Conservation (phyloP, 257 asterid genomes). For the Penstemon davidsonii region DNA sequence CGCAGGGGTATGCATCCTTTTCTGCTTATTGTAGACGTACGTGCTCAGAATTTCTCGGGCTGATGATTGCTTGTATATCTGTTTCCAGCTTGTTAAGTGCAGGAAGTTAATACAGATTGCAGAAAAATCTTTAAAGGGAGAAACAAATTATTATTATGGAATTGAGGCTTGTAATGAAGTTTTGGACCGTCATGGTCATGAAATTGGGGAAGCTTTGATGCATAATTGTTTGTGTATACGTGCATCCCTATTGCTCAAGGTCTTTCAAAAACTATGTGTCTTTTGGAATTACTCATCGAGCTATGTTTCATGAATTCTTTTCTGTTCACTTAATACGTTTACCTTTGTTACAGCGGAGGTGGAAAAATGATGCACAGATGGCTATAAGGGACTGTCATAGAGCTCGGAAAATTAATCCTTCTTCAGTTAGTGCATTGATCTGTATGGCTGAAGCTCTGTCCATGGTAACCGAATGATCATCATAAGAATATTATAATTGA, state of each 20-base stretch:
- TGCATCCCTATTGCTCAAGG: conserved; percentile 92
- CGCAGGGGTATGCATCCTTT: conserved; percentile 50
- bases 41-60: conserved; percentile 21
- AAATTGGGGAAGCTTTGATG: conserved; percentile 60
- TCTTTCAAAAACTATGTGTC: conserved; percentile 26
- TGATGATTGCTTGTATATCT: conserved; percentile 28
- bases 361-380: conserved; percentile 88
- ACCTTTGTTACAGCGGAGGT: conserved; percentile 57
- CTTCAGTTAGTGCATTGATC: conserved; percentile 70
- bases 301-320: conserved; percentile 14
- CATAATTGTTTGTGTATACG: conserved; percentile 85
- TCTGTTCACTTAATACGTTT: conserved; percentile 21
- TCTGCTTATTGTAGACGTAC: conserved; percentile 23
- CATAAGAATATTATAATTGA: neutral
- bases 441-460: conserved; percentile 82
- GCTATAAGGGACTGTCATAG: conserved; percentile 83
- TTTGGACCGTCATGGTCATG: conserved; percentile 69
- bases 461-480: conserved; percentile 50
- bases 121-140: conserved; percentile 64
- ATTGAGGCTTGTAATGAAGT: conserved; percentile 94
- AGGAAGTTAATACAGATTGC: conserved; percentile 76
- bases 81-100: conserved; percentile 69
- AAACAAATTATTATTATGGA: conserved; percentile 59
- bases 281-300: conserved; percentile 12
- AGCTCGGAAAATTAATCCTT: conserved; percentile 69